phyloP scores from a whole-genome alignment of 2,329 filamentous ascomycete genomes.

The Aspergillus texensis region DNA sequence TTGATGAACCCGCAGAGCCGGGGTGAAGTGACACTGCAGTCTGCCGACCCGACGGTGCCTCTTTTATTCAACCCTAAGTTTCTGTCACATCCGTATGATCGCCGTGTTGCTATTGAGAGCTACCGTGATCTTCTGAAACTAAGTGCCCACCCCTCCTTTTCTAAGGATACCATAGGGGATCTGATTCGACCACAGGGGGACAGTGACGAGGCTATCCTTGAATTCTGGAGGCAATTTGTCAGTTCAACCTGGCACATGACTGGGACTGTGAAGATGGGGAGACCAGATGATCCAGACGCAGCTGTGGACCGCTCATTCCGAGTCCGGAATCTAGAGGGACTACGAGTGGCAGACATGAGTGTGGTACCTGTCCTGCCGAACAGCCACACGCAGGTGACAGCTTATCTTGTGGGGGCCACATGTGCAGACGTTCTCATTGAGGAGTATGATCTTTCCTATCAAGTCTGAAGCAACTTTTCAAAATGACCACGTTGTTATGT shows the following conservation, averaged over 20 bases:
- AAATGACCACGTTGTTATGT: too few relatives aligned
- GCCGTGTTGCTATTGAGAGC: conserved; percentile 52
- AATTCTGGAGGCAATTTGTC: conserved; percentile 50
- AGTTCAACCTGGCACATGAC: conserved; percentile 59
- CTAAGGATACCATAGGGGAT: conserved; percentile 44
- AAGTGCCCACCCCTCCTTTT: conserved; percentile 46
- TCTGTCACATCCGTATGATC: conserved; percentile 58
- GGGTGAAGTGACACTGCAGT: conserved; percentile 57
- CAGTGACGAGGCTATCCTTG: conserved; percentile 55
- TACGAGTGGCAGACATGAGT: conserved; percentile 50
- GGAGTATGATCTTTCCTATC: conserved; percentile 43
- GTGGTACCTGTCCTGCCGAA: conserved; percentile 46
- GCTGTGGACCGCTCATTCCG: conserved; percentile 52
- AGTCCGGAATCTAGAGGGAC: conserved; percentile 39
- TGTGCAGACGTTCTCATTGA: conserved; percentile 54
- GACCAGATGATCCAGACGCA: conserved; percentile 42
- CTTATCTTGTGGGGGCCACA: conserved; percentile 57
- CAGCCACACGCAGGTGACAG: conserved; percentile 56
- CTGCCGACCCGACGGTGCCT: conserved; percentile 53
- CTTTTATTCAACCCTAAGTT: conserved; percentile 58
- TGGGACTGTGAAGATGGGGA: conserved; percentile 62
- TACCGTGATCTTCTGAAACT: conserved; percentile 48
- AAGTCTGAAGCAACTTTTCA: too few relatives aligned
- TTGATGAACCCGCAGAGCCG: conserved; percentile 58
- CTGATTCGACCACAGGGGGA: conserved; percentile 12